These are phyloP conservation scores for Seiridium unicorne DNA, from an alignment of 2,329 filamentous ascomycete genomes.

Conservation along the genomic window DNA sequence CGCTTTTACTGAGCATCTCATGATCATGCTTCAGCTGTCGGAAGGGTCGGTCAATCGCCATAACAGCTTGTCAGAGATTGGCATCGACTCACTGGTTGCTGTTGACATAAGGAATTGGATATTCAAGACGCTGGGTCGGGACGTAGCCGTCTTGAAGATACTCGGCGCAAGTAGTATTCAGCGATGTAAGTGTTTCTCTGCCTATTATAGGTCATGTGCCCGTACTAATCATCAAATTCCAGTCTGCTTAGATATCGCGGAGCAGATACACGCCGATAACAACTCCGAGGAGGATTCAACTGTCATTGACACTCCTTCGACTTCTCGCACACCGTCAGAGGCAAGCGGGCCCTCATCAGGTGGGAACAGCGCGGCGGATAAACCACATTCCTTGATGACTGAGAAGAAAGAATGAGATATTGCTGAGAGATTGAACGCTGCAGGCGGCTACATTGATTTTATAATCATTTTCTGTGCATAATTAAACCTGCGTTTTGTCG, in stretches of 20 bases:
- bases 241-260: conserved; percentile 2
- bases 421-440: too few species aligned
- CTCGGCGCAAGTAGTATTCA: conserved; percentile 22
- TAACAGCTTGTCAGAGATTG: conserved; percentile 33
- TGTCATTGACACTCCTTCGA: neutral
- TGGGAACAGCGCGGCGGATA: neutral
- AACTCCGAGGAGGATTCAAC: neutral
- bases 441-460: too few species aligned
- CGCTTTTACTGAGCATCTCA: conserved; percentile 27
- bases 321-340: neutral
- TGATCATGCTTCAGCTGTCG: conserved; percentile 28
- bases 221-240: neutral
- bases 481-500: too few species aligned
- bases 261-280: neutral
- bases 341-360: neutral
- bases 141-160: conserved; percentile 31
- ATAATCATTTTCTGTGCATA: too few species aligned
- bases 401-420: neutral
- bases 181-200: conserved; percentile 15
- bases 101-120: conserved; percentile 39
- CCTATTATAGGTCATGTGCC: neutral
- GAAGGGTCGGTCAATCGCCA: conserved; percentile 26
- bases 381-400: neutral
- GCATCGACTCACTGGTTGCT: conserved; percentile 39
- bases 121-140: conserved; percentile 27